Evolutionary conservation across 169 alveolate genomes (phyloP), one percentile per base, ranked within the genome.

Genomic region (Eimeria nieschulzi): DNA sequence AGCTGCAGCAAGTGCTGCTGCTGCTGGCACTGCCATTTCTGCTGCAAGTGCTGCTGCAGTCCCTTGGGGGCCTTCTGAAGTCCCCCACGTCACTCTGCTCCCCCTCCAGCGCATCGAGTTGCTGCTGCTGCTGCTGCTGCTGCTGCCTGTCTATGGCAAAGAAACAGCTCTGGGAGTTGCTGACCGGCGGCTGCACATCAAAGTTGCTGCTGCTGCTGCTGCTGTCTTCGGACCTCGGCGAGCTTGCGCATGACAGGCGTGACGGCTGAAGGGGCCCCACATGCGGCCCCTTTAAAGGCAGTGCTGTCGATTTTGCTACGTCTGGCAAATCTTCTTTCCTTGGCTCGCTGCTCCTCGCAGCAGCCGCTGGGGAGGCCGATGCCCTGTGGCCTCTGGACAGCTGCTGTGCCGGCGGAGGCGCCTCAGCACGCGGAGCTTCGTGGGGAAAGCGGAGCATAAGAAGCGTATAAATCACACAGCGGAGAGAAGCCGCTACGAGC

Each of bases 391-490:
- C 46, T 33, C 46, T 33, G 46, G 46, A 3, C 46, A 33, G 46
- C 6, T 33, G 46, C 3, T 33, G 46, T 33, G 46, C 3, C 3
- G 46, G 3, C 46, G 3, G 46, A 33, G 46, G 46, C 2, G 9
- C 54, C 26, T 56, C 61, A 56, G 54, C 25, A 53, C 72, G 61
- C 21, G 72, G 6, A 9, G 72, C 54, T 59, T n/a, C 51, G 2
- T 82, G 78, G 17, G 88, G 88, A 21, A 82, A 75, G n/a, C 88
- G 88, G 76, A 82, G 55, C 88, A 82, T 82, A 7, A 82, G 59
- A n/a, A 82, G 54, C 17, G 88, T 82, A 76, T 82, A 76, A 56
- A 82, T 23, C 39, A 82, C n/a, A 63, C 88, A 82, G 78, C 88
- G 88, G 64, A 82, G 88, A 9, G 88, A 82, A 61, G 88, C 76